A percentile compares a stretch with the other conserved stretches of the same genome.
Conservation (phyloP, 2,329 filamentous ascomycete genomes). For the Dactylellina sp. region DNA sequence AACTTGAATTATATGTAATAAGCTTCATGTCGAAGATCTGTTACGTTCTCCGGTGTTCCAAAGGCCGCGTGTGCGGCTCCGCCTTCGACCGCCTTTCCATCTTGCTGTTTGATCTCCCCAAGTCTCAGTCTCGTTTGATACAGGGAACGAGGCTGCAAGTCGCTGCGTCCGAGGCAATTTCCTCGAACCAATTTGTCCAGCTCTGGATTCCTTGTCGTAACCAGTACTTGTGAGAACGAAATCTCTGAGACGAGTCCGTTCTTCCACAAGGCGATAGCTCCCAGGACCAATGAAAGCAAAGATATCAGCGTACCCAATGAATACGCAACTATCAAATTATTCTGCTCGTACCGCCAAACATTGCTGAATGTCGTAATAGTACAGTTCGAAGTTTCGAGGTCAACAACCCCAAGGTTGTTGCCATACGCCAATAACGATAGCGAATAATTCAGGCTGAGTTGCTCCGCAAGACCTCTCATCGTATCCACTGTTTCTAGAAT, state of each 20-base stretch:
- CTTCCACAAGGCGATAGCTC: conserved; percentile 22
- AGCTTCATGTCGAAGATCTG: conserved; percentile 18
- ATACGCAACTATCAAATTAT: conserved; percentile 44
- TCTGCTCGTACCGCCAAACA: conserved; percentile 47
- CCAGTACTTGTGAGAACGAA: conserved; percentile 47
- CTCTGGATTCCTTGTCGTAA: conserved; percentile 51
- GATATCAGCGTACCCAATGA: conserved; percentile 9
- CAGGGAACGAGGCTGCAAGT: conserved; percentile 27
- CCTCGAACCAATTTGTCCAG: conserved; percentile 41
- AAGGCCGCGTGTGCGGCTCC: conserved; percentile 39
- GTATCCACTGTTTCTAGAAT: conserved; percentile 10
- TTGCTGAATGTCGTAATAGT: conserved; percentile 41
- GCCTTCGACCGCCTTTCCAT: conserved; percentile 11
- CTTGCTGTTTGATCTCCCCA: conserved; percentile 35
- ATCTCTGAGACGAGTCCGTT: conserved; percentile 51
- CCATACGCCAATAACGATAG: conserved; percentile 39
- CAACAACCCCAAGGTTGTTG: conserved; percentile 10
- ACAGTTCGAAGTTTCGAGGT: conserved; percentile 23
- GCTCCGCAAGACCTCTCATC: conserved; percentile 30
- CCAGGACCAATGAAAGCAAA: conserved; percentile 34
- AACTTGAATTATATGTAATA: conserved; percentile 31
- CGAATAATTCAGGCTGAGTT: conserved; percentile 49
- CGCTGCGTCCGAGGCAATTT: conserved; percentile 43
- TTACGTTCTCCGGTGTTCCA: conserved; percentile 33
- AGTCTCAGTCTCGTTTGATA: conserved; percentile 36